Percentiles rank a stretch among this genome's conserved stretches.
Conservation (phyloP, 345 rosid genomes). For the Cochlearia excelsa region DNA sequence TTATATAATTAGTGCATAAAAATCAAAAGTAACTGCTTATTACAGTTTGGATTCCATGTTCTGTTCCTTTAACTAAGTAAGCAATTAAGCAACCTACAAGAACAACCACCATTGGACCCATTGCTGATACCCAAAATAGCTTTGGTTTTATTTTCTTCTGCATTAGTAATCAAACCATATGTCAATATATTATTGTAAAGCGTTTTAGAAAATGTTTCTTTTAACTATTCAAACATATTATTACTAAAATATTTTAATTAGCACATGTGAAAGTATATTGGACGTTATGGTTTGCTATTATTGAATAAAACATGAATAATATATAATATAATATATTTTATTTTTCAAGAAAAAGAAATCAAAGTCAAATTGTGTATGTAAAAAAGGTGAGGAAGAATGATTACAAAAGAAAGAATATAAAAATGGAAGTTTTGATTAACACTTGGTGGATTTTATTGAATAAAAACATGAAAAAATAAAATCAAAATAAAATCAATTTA, state of each 20-base stretch:
- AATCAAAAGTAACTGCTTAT: slow-evolving; percentile 16
- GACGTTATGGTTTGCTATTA: too few species aligned
- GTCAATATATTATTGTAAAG: too few species aligned
- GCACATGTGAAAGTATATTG: neutral
- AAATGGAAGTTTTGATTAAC: too few species aligned
- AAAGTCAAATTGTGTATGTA: too few species aligned
- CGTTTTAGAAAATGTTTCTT: neutral
- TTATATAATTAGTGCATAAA: too few species aligned
- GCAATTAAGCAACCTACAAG: slow-evolving; percentile 65
- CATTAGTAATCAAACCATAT: too few species aligned
- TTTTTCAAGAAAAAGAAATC: neutral
- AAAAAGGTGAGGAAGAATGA: too few species aligned
- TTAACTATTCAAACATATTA: neutral
- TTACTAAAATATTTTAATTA: neutral
- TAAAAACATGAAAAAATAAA: too few species aligned
- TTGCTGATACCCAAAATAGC: slow-evolving; percentile 83
- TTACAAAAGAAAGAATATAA: too few species aligned
- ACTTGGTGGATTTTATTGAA: too few species aligned
- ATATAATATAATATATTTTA: neutral
- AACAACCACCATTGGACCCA: slow-evolving; percentile 79
- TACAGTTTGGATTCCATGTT: slow-evolving; percentile 67
- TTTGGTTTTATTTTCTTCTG: slow-evolving; percentile 69
- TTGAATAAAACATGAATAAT: too few species aligned
- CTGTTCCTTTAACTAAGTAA: slow-evolving; percentile 49
- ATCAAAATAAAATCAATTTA: too few species aligned